Evolutionary conservation across 495 filamentous ascomycete genomes (phyloP).

Genomic region (Talaromyces borbonicus): DNA sequence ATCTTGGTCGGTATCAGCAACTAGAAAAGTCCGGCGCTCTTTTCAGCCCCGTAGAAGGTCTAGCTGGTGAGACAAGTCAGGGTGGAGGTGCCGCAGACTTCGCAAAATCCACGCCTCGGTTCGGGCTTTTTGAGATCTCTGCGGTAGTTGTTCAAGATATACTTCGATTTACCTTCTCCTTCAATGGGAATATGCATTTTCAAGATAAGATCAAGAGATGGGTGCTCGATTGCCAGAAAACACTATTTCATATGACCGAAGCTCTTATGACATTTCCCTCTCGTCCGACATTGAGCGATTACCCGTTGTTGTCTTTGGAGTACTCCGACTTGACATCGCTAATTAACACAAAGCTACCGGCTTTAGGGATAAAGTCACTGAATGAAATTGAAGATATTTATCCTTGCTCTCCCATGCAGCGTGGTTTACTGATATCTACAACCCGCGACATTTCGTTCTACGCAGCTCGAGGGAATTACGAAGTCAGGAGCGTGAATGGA

Average conservation of each 20-base stretch:
- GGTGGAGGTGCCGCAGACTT: slow-evolving; percentile 49
- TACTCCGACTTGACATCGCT: slow-evolving; percentile 46
- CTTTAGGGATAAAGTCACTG: slow-evolving; percentile 34
- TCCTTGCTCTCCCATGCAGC: slow-evolving; percentile 58
- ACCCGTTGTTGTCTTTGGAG: slow-evolving; percentile 52
- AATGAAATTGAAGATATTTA: slow-evolving; percentile 51
- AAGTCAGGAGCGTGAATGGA: slow-evolving; percentile 31
- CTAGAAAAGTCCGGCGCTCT: slow-evolving; percentile 51
- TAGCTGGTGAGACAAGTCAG: slow-evolving; percentile 36
- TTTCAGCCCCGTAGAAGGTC: slow-evolving; percentile 45
- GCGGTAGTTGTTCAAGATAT: slow-evolving; percentile 49
- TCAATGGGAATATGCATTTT: slow-evolving; percentile 50
- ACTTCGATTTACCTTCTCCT: slow-evolving; percentile 55
- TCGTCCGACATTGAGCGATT: slow-evolving; percentile 49
- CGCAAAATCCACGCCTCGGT: slow-evolving; percentile 42
- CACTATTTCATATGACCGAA: slow-evolving; percentile 40
- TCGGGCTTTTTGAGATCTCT: slow-evolving; percentile 57
- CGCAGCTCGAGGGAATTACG: slow-evolving; percentile 51
- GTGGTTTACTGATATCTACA: slow-evolving; percentile 54
- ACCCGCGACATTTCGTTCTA: slow-evolving; percentile 47
- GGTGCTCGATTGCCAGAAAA: slow-evolving; percentile 48
- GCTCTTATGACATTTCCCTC: slow-evolving; percentile 38
- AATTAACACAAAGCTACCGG: slow-evolving; percentile 30
- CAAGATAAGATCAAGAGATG: slow-evolving; percentile 47
- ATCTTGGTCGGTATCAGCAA: slow-evolving; percentile 54